phyloP scores from a whole-genome alignment of 371 early-diverging fungal species.

The Syncephalastrum contaminatum region DNA sequence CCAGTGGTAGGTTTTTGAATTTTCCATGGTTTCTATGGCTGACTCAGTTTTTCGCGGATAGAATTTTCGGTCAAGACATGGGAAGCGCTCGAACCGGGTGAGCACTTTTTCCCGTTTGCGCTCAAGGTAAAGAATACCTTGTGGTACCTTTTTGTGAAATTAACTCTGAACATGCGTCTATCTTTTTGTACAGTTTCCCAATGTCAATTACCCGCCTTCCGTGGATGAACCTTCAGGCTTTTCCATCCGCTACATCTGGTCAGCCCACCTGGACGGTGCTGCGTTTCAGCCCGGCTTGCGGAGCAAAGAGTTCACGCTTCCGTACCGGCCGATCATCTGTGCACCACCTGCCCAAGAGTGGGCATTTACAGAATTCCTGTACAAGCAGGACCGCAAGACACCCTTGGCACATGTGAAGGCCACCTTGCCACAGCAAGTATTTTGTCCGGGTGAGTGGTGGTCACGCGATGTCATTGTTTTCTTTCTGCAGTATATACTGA shows the following conservation, averaged over 20 bases:
- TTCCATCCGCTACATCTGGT: slow-evolving; percentile 41
- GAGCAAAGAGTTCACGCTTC: slow-evolving; percentile 20
- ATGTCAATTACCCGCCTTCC: slow-evolving; percentile 38
- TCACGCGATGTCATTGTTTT: no score
- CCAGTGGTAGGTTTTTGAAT: slow-evolving; percentile 21
- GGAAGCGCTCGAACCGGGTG: slow-evolving; percentile 33
- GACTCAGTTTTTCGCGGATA: neutral
- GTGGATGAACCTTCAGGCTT: slow-evolving; percentile 30
- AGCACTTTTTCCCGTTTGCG: slow-evolving; percentile 41
- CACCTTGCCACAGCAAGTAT: slow-evolving; percentile 24
- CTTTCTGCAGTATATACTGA: neutral
- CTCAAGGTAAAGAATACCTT: slow-evolving; percentile 34
- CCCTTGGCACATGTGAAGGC: slow-evolving; percentile 29
- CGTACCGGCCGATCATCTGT: slow-evolving; percentile 28
- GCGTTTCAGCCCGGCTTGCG: slow-evolving; percentile 21
- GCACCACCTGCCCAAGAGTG: slow-evolving; percentile 30
- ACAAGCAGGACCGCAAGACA: slow-evolving; percentile 20
- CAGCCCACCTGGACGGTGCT: slow-evolving; percentile 49
- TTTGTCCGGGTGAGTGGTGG: slow-evolving; percentile 35
- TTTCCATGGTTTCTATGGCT: neutral
- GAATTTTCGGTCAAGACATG: slow-evolving; percentile 18
- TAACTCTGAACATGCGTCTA: neutral
- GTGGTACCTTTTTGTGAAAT: neutral
- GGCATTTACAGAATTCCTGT: slow-evolving; percentile 22
- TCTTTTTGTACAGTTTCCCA: slow-evolving; percentile 25